These are phyloP conservation scores for Castanea sativa DNA, from an alignment of 306 rosid genomes.

Conservation along the genomic window DNA sequence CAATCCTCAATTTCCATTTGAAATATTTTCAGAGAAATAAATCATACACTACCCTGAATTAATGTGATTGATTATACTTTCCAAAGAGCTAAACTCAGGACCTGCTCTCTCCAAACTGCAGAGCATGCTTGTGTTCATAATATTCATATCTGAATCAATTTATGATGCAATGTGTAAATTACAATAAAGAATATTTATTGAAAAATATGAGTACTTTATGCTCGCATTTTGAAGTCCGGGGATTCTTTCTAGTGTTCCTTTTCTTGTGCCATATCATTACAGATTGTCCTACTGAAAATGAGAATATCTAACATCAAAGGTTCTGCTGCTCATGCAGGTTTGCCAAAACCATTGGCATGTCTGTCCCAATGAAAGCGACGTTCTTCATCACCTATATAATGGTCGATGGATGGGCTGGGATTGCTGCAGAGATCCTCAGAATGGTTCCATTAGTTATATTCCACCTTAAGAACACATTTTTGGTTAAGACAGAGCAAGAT, in stretches of 20 bases:
- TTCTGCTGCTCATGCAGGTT: slow-evolving; percentile 48
- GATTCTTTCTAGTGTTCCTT: neutral
- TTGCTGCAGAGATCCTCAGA: slow-evolving; percentile 83
- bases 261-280: neutral
- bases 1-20: neutral
- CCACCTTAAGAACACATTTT: slow-evolving; percentile 81
- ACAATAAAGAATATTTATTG: neutral
- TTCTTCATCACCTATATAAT: slow-evolving; percentile 90
- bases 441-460: slow-evolving; percentile 52
- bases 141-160: neutral
- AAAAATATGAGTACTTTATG: neutral
- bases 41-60: neutral
- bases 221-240: neutral
- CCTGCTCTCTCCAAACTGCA: neutral
- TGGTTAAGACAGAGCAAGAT: slow-evolving; percentile 86
- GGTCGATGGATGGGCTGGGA: slow-evolving; percentile 96
- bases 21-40: neutral
- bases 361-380: slow-evolving; percentile 94
- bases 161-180: neutral
- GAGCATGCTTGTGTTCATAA: neutral
- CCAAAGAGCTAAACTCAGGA: neutral
- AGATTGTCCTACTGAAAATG: slow-evolving; percentile 6
- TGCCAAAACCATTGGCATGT: slow-evolving; percentile 70
- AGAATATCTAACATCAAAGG: slow-evolving; percentile 21
- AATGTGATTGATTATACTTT: neutral